These are phyloP conservation scores for Petunia hybrid DNA, from an alignment of 305 asterid genomes.

Conservation along the genomic window DNA sequence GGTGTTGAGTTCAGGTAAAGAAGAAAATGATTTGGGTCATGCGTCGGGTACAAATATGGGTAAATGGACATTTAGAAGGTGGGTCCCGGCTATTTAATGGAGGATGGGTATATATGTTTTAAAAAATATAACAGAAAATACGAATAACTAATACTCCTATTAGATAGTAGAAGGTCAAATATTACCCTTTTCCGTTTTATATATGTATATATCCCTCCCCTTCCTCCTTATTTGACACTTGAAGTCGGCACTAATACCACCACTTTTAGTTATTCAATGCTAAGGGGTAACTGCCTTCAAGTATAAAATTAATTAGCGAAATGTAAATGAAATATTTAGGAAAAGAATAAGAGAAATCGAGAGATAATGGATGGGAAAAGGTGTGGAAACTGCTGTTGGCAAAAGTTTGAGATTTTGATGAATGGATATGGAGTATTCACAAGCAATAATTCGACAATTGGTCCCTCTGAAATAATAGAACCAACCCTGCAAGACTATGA, in stretches of 20 bases:
- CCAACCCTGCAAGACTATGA: not conserved
- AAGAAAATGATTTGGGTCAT: too few species aligned
- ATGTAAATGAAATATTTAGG: not conserved
- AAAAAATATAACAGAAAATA: too few species aligned
- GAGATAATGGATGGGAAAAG: not conserved
- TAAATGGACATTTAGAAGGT: too few species aligned
- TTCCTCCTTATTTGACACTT: not conserved
- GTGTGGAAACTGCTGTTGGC: not conserved
- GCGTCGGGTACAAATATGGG: too few species aligned
- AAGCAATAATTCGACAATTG: not conserved
- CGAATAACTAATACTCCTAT: too few species aligned
- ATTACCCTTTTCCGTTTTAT: too few species aligned
- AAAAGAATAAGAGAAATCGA: not conserved
- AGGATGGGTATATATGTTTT: too few species aligned
- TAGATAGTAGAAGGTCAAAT: too few species aligned
- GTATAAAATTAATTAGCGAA: not conserved
- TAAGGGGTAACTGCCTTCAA: too few species aligned
- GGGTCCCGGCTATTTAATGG: too few species aligned
- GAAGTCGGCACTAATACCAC: not conserved
- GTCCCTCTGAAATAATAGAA: constrained; percentile 17
- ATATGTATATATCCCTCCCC: not conserved
- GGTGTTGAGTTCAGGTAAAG: too few species aligned
- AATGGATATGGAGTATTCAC: not conserved
- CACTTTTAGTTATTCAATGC: too few species aligned
- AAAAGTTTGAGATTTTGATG: not conserved